Evolutionary conservation across 2,329 filamentous ascomycete species (phyloP).

Genomic region (Purpureocillium takamizusanense): DNA sequence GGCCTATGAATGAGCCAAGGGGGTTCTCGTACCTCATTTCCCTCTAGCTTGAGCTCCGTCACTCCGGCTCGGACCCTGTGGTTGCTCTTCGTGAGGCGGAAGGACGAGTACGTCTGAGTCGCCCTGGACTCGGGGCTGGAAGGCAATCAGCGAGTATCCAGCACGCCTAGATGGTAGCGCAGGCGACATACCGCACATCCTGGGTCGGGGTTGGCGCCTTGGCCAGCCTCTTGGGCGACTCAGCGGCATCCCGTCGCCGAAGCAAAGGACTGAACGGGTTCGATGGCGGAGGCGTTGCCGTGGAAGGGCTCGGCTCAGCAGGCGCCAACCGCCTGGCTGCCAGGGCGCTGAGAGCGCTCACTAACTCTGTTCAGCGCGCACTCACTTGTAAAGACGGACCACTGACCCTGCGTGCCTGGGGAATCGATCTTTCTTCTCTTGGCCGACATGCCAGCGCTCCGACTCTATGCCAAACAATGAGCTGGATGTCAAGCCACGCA

Average conservation of each 20-base stretch:
- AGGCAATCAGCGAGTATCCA: no score
- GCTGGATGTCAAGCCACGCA: no score
- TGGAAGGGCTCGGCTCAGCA: no score
- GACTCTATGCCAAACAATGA: no score
- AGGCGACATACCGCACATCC: no score
- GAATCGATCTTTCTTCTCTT: conserved; percentile 26
- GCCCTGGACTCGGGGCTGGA: no score
- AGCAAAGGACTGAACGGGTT: conserved; percentile 21
- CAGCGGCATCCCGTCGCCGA: no score
- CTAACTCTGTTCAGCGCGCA: conserved; percentile 7
- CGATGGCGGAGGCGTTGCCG: conserved; percentile 6
- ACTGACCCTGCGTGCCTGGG: conserved; percentile 16
- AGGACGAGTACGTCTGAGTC: conserved; percentile 28
- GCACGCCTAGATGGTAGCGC: no score
- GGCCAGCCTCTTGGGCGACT: no score
- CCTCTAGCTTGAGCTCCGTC: conserved; percentile 31
- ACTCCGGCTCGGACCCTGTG: conserved; percentile 25
- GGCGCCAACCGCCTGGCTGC: conserved; percentile 14
- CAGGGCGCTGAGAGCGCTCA: conserved; percentile 28
- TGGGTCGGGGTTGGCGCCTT: no score
- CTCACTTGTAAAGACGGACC: conserved; percentile 14
- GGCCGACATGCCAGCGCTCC: background rate
- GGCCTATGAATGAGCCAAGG: background rate
- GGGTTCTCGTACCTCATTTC: conserved; percentile 37
- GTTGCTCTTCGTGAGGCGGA: conserved; percentile 35